These are phyloP conservation scores for Boletus mariae DNA, from an alignment of 1,284 basidiomycete genomes.

Conservation along the genomic window DNA sequence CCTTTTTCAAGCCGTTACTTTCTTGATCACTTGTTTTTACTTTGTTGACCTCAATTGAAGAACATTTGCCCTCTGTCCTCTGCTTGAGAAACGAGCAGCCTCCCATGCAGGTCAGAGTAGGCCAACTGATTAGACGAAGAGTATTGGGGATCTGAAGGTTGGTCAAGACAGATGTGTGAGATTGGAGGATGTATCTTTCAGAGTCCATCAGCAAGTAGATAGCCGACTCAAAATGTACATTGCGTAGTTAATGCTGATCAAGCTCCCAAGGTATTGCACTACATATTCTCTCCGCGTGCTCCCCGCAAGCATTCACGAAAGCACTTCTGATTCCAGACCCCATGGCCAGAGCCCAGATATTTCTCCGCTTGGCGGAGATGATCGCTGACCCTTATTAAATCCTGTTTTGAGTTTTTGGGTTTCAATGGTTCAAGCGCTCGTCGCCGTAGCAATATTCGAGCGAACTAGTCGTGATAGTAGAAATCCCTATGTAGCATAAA, in stretches of 20 bases:
- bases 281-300: background rate
- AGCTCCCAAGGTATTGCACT: too few species aligned
- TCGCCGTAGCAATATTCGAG: background rate
- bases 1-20: conserved; percentile 13
- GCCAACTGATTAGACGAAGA: background rate
- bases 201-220: background rate
- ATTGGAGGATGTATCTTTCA: background rate
- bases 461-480: background rate
- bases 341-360: conserved; percentile 8
- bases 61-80: background rate
- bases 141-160: too few species aligned
- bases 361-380: conserved; percentile 12
- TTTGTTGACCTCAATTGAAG: conserved; percentile 13
- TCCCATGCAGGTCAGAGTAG: background rate
- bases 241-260: background rate
- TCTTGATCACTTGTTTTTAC: conserved; percentile 19
- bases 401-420: conserved; percentile 7
- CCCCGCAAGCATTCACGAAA: background rate
- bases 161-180: too few species aligned
- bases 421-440: conserved; percentile 1
- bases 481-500: background rate
- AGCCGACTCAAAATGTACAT: background rate
- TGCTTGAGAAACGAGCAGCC: background rate
- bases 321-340: background rate
- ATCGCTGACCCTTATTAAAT: conserved; percentile 5